These are phyloP conservation scores for Wickerhamiella galacta DNA, from an alignment of 805 yeast genomes.

Conservation along the genomic window DNA sequence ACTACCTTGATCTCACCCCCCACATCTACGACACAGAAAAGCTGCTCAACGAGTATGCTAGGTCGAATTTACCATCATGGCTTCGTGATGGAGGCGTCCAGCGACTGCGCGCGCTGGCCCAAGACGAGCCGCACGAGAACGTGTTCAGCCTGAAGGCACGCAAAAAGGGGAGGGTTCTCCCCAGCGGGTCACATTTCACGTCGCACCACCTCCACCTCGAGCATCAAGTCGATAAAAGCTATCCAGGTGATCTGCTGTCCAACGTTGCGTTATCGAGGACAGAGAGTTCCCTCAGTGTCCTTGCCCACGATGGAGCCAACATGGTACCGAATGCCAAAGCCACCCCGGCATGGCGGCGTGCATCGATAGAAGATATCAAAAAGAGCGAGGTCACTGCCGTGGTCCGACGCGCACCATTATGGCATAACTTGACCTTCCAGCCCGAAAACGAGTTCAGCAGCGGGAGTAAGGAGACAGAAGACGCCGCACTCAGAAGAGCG, in stretches of 20 bases:
- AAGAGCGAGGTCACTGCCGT: too few species aligned
- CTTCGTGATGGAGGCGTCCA: slow-evolving; percentile 40
- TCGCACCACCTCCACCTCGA: slow-evolving; percentile 6
- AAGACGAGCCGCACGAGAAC: slow-evolving; percentile 10
- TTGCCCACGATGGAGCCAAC: too few species aligned
- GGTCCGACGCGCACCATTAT: too few species aligned
- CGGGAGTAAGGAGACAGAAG: slow-evolving; percentile 8
- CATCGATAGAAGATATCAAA: too few species aligned
- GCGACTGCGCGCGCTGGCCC: slow-evolving; percentile 19
- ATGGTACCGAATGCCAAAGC: too few species aligned
- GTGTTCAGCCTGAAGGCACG: slow-evolving; percentile 9
- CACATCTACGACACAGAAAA: slow-evolving; percentile 69
- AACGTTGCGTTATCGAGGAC: too few species aligned
- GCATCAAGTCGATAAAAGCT: slow-evolving; percentile 17
- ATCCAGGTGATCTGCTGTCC: slow-evolving; percentile 75
- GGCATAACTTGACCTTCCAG: too few species aligned
- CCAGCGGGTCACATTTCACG: not conserved
- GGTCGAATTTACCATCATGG: slow-evolving; percentile 44
- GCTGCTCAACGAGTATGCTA: slow-evolving; percentile 35
- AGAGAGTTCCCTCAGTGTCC: too few species aligned
- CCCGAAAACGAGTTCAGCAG: too few species aligned
- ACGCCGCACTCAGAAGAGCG: slow-evolving; percentile 10
- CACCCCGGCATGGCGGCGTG: too few species aligned
- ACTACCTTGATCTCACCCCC: slow-evolving; percentile 66
- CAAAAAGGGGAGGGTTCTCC: slow-evolving; percentile 3